These are phyloP conservation scores for Cicer yamashitae DNA, from an alignment of 306 rosid genomes.

Conservation along the genomic window DNA sequence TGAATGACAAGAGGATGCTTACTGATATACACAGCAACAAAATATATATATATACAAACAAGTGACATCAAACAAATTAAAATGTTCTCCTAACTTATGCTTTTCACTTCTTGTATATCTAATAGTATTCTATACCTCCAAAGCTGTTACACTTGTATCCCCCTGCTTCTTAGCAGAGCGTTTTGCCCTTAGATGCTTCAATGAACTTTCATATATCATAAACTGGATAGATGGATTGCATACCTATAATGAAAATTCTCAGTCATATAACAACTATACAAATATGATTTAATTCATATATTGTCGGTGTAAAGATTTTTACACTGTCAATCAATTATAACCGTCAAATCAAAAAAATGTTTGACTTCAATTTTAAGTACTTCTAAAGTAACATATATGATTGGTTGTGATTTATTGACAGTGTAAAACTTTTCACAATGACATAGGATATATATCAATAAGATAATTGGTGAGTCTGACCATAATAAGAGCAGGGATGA, in stretches of 20 bases:
- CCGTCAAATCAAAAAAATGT: too few relatives aligned
- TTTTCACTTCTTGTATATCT: conserved; percentile 31
- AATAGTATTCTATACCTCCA: conserved; percentile 59
- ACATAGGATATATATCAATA: background rate
- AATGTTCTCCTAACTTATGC: conserved; percentile 24
- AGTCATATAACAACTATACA: conserved; percentile 9
- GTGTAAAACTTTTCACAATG: too few relatives aligned
- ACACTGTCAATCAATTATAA: too few relatives aligned
- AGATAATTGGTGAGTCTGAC: conserved; percentile 52
- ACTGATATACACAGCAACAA: conserved; percentile 24
- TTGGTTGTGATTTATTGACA: too few relatives aligned
- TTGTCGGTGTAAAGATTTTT: too few relatives aligned
- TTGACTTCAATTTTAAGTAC: too few relatives aligned
- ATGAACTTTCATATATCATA: conserved; percentile 76
- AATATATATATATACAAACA: conserved; percentile 24
- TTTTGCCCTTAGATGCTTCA: conserved; percentile 66
- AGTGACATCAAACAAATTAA: conserved; percentile 26
- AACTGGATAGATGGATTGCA: conserved; percentile 91
- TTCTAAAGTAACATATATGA: too few relatives aligned
- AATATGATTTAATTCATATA: background rate
- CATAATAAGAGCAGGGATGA: conserved; percentile 83
- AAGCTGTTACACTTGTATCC: conserved; percentile 57
- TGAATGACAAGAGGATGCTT: conserved; percentile 42
- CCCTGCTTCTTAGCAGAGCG: conserved; percentile 60
- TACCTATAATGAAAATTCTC: conserved; percentile 56